These are phyloP conservation scores for Colletotrichum trifolii DNA, from an alignment of 2,329 filamentous ascomycete species.

Conservation along the genomic window DNA sequence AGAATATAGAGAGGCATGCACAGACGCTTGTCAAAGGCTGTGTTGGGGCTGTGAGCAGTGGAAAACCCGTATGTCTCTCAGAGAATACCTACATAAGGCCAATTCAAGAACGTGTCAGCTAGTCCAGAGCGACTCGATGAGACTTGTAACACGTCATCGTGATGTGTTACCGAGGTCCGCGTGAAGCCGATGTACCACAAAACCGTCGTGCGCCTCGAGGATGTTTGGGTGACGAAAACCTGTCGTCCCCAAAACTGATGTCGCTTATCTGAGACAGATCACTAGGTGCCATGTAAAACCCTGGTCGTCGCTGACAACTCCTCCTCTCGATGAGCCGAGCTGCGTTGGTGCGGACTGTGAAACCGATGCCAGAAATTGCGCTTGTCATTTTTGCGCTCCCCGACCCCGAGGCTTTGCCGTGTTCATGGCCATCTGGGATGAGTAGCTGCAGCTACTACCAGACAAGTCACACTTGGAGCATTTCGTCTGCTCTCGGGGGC, in stretches of 20 bases:
- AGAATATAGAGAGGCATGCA: not conserved
- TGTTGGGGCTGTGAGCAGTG: not conserved
- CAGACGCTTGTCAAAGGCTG: not conserved
- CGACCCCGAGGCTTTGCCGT: not conserved
- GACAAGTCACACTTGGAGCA: not conserved
- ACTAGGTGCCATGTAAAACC: too few species aligned
- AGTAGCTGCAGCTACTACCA: not conserved
- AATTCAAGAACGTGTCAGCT: not conserved
- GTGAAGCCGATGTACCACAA: constrained; percentile 1
- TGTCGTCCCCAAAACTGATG: not conserved
- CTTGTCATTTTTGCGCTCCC: not conserved
- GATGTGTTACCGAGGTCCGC: not conserved
- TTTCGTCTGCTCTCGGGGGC: not conserved
- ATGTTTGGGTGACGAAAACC: not conserved
- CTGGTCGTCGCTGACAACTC: too few species aligned
- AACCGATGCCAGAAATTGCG: not conserved
- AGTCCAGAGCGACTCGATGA: not conserved
- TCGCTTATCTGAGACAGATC: too few species aligned
- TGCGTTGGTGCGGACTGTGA: not conserved
- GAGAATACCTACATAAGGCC: not conserved
- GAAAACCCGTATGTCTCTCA: not conserved
- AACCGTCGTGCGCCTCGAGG: not conserved
- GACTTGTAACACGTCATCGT: not conserved
- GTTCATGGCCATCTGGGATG: not conserved
- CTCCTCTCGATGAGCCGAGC: not conserved